Conservation (phyloP, 176 grass and related monocot genomes). For the Raddia distichophylla region DNA sequence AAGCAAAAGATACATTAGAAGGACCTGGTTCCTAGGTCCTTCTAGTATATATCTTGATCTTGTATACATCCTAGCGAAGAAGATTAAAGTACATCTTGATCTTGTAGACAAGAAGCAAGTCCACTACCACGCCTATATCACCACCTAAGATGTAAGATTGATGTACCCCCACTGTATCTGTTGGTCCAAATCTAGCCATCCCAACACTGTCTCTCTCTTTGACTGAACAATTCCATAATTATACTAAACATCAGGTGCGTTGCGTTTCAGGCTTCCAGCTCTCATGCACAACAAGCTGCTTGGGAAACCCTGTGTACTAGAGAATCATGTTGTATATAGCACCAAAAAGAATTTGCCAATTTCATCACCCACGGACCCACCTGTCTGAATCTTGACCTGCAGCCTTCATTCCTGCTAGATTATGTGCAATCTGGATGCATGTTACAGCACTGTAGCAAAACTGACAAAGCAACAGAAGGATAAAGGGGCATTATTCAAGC, state of each 20-base stretch:
- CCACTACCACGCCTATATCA: background rate
- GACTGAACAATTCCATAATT: background rate
- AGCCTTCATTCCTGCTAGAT: constrained; percentile 27
- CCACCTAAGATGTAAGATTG: constrained; percentile 1
- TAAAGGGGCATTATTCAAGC: constrained; percentile 21
- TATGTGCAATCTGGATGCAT: constrained; percentile 31
- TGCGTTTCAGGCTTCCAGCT: background rate
- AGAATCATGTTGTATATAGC: background rate
- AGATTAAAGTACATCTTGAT: background rate
- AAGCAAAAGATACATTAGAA: background rate
- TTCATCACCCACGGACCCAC: background rate
- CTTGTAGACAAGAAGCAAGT: constrained; percentile 11
- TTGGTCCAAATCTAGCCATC: constrained; percentile 8
- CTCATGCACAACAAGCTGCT: background rate
- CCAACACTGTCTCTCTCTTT: background rate
- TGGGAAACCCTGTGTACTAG: background rate
- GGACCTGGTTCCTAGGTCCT: background rate
- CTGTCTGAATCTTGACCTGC: constrained; percentile 11
- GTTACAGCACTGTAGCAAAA: constrained; percentile 39
- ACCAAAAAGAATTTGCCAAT: background rate
- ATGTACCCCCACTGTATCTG: background rate
- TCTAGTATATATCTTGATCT: background rate
- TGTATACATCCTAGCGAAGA: background rate
- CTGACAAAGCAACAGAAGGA: constrained; percentile 5
- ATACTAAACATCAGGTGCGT: background rate